phyloP scores from a whole-genome alignment of 176 grass and related monocot species.

The Oryza brachyantha region DNA sequence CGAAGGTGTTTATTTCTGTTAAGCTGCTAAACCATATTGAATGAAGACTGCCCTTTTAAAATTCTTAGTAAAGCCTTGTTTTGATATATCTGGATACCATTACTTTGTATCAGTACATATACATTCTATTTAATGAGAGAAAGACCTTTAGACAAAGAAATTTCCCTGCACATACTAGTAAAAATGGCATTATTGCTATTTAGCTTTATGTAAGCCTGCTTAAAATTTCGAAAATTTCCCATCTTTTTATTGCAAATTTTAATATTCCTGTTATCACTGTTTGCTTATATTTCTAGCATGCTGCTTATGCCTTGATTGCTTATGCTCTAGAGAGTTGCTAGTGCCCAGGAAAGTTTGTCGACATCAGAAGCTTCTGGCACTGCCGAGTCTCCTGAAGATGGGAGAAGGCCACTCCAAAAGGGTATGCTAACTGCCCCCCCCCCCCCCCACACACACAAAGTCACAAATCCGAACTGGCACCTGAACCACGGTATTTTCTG shows the following conservation, averaged over 20 bases:
- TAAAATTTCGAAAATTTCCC: no score
- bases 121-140: conserved; percentile 1
- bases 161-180: background rate
- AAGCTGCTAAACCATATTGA: conserved; percentile 13
- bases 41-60: background rate
- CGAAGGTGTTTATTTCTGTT: conserved; percentile 48
- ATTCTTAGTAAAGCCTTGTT: background rate
- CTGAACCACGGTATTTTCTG: background rate
- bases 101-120: background rate
- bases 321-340: conserved; percentile 51
- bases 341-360: conserved; percentile 40
- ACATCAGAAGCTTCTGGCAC: conserved; percentile 35
- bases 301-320: conserved; percentile 15
- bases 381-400: conserved; percentile 35
- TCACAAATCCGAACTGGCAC: background rate
- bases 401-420: conserved; percentile 63
- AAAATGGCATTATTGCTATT: conserved; percentile 3
- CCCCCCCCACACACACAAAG: no score
- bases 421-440: conserved; percentile 23
- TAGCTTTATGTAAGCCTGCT: background rate
- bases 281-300: conserved; percentile 31
- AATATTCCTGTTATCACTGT: background rate
- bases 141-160: background rate
- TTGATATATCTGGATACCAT: conserved; percentile 5
- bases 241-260: conserved; percentile 15